Evolutionary conservation across 192 early-diverging fungal species (phyloP), one percentile per base, ranked within the genome.

Genomic region (Coemansia asiatica): DNA sequence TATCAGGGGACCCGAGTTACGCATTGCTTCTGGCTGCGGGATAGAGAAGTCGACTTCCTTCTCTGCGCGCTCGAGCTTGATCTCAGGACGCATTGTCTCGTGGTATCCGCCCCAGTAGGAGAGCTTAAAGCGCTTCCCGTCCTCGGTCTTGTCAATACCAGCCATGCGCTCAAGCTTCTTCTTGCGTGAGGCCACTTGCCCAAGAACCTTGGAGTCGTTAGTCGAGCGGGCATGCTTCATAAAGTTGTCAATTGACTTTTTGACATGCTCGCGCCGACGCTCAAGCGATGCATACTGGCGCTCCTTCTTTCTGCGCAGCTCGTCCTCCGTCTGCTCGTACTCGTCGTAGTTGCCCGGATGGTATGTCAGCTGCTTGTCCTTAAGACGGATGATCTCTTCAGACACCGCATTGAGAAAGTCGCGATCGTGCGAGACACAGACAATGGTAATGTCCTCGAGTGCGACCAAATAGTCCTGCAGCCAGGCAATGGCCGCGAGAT

Each of bases 401-500:
- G 87, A 84, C 1, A 93, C 87, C 18, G 84, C 82, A 65, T 95
- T 92, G 60, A 97, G 84, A 51, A 97, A 95, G 58, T 86, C 84
- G 55, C 92, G 90, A 68, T 97, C 94, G 66, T 92, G 95, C 38
- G 93, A 94, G n/a, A 97, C 92, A 27, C 91, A 79, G 0, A 97
- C 87, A 35, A 97, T 75, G 2, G 92, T 94, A 28, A 85, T 84
- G 64, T 86, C 80, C 21, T 85, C 69, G 15, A 92, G 76, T 19
- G 79, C 44, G 0, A 66, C 61, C 6, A 91, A 74, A 51, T 97
- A 95, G 25, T 85, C 78, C 60, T 93, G 90, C 6, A 97, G 85
- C 94, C 94, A 97, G n/a, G 94, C 73, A 36, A 92, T 94, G n/a
- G 93, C 90, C 4, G 90, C 89, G 35, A 97, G 73, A 67, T 97